Base-by-base conservation (phyloP, 2,329 filamentous ascomycete genomes). In the Corynespora cassiicola region DNA sequence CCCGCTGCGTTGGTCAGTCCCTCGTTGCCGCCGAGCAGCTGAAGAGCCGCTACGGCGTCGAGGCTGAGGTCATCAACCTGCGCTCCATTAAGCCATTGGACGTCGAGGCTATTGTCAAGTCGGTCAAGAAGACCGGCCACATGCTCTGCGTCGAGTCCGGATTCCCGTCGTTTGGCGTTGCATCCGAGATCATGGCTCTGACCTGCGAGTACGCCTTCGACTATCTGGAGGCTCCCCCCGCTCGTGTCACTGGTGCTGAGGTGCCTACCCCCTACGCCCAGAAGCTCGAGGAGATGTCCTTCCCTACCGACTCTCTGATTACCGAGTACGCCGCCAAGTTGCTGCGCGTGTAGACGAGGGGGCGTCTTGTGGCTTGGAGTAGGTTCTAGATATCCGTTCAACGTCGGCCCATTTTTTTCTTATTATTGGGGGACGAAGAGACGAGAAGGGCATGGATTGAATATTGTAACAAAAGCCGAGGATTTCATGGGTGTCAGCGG, bases 181-280 rank as follows among this genome's bases (percentile, higher is more conserved):
- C 86, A 43, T 82, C 92, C 41, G 94, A 99, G 77, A 90, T 99
- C 61, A 82, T 99, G 50, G 94, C 94, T 44, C 79, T 96, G 45
- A 86, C 90, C 50, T 95, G 95, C 87, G 94, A 99, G 76, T 99
- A 97, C 73, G 91, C 84, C 50, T 99, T 97, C 68, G 94, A 99
- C 77, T 97, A 95, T 78, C 86, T 99, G 53, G 86, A 96, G 65
- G 90, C 90, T 39, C 94, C 94, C 31, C 94, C 90, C 47, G 87
- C 92, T 72, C 86, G 94, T 72, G 85, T 99, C 63, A 97, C 94
- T 43, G 94, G 94, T 70, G 92, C 94, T 52, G 94, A 99, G 71
- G 94, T 99, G 9, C 94, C 94, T 32, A 99, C 94, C 6, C 94
- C 94, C 23, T 97, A 99, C 69, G 92, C 94, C 42, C 79, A 86